Conservation (phyloP, 1,139 yeast genomes). For the Zygoascus sp. region DNA sequence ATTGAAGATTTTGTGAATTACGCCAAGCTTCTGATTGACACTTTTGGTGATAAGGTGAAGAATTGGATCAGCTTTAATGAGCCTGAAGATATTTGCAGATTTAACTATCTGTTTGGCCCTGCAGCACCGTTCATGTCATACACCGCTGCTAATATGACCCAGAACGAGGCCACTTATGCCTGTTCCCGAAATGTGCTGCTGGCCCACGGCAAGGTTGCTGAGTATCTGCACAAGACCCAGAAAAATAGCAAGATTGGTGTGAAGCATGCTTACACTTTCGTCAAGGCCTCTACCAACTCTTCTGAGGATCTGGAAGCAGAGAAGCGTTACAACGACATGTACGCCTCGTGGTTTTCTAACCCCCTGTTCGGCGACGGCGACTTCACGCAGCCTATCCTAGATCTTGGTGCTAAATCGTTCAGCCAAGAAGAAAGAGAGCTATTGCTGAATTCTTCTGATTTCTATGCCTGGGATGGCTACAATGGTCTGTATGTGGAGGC, state of each 20-base stretch:
- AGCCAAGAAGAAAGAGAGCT: not conserved
- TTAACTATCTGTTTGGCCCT: conserved; percentile 3
- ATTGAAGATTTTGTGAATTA: conserved; percentile 15
- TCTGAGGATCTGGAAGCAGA: not conserved
- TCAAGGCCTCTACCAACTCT: conserved; percentile 6
- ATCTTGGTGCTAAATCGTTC: not conserved
- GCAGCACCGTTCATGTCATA: not conserved
- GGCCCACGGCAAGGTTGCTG: conserved; percentile 30
- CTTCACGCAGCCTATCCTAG: conserved; percentile 17
- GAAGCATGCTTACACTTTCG: conserved; percentile 15
- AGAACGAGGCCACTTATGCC: conserved; percentile 4
- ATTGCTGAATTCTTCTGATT: not conserved
- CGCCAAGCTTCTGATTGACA: conserved; percentile 12
- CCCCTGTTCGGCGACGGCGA: conserved; percentile 31
- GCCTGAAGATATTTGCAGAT: conserved; percentile 23
- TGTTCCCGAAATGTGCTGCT: conserved; percentile 28
- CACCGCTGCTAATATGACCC: not conserved
- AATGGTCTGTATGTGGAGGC: conserved; percentile 29
- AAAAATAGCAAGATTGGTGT: conserved; percentile 21
- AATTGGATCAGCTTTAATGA: conserved; percentile 36
- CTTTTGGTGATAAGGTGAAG: conserved; percentile 19
- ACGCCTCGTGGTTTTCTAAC: conserved; percentile 29
- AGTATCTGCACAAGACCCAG: conserved; percentile 29
- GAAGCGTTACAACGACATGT: conserved; percentile 28
- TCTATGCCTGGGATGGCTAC: conserved; percentile 35